A percentile compares a stretch with the other conserved stretches of the same genome.
phyloP scores from a whole-genome alignment of 352 stramenopile species.

The Phytopythium chamaehyphon region DNA sequence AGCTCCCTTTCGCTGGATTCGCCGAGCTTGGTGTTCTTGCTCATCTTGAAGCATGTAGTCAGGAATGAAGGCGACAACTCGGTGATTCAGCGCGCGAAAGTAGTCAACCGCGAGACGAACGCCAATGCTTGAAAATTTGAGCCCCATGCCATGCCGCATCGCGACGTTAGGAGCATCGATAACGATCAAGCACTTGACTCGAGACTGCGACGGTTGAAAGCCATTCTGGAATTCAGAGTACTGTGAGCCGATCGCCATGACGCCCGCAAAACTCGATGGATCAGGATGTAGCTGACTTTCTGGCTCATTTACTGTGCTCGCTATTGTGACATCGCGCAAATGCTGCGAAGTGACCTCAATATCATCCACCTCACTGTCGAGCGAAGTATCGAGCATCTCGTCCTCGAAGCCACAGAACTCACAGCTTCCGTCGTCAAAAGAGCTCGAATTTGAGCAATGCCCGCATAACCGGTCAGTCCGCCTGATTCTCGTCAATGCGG shows the following conservation, averaged over 20 bases:
- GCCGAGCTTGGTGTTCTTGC: slow-evolving; percentile 26
- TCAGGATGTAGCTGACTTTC: background rate
- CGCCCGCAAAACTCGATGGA: slow-evolving; percentile 20
- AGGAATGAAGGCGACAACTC: slow-evolving; percentile 79
- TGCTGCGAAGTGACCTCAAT: slow-evolving; percentile 1
- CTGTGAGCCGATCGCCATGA: slow-evolving; percentile 41
- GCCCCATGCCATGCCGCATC: slow-evolving; percentile 73
- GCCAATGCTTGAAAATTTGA: slow-evolving; percentile 69
- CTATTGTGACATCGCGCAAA: background rate
- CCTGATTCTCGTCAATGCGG: background rate
- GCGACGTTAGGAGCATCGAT: slow-evolving; percentile 75
- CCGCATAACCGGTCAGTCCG: slow-evolving; percentile 13
- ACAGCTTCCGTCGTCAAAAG: slow-evolving; percentile 19
- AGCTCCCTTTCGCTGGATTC: slow-evolving; percentile 12
- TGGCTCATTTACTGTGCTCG: background rate
- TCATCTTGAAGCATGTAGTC: slow-evolving; percentile 74
- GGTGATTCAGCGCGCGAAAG: slow-evolving; percentile 61
- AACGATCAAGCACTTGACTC: slow-evolving; percentile 52
- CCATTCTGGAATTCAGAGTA: slow-evolving; percentile 20
- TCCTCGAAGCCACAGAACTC: slow-evolving; percentile 44
- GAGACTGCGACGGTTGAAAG: slow-evolving; percentile 5
- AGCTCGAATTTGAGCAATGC: slow-evolving; percentile 35
- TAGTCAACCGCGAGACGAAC: slow-evolving; percentile 74
- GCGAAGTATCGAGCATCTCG: slow-evolving; percentile 9
- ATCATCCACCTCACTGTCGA: slow-evolving; percentile 7